Evolutionary conservation across 2,329 filamentous ascomycete genomes (phyloP).

Genomic region (Arthrobotrys conoides): DNA sequence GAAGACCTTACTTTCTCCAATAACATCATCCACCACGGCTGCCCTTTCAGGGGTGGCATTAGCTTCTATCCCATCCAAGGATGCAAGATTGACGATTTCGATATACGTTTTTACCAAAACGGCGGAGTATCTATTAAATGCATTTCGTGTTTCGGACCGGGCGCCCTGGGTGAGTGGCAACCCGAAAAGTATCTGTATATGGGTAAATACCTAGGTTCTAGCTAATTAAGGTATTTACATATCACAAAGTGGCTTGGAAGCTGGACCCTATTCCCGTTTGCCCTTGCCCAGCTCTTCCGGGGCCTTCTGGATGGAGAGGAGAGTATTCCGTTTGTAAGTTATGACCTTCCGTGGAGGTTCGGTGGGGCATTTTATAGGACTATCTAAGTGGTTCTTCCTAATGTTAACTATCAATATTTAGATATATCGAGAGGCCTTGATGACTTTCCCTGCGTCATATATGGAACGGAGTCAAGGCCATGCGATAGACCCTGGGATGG

Average conservation of each 20-base stretch:
- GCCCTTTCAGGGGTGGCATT: conserved; percentile 43
- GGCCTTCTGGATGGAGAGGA: conserved; percentile 15
- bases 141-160: conserved; percentile 8
- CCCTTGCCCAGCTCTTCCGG: conserved; percentile 46
- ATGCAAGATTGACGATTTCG: conserved; percentile 40
- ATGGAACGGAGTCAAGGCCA: neutral
- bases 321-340: conserved; percentile 41
- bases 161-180: conserved; percentile 36
- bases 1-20: conserved; percentile 28
- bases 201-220: neutral
- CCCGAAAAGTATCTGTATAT: neutral
- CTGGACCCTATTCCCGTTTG: conserved; percentile 48
- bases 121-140: conserved; percentile 49
- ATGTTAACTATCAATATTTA: neutral
- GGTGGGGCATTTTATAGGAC: too few relatives aligned
- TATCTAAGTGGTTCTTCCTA: neutral
- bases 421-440: conserved; percentile 39
- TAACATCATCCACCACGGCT: conserved; percentile 21
- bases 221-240: neutral
- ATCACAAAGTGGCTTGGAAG: conserved; percentile 49
- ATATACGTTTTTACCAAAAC: conserved; percentile 49
- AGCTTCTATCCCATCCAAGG: conserved; percentile 25
- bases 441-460: conserved; percentile 34
- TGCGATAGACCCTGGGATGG: conserved; percentile 6
- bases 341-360: too few relatives aligned